A percentile compares a stretch with the other conserved stretches of the same genome.
These are phyloP conservation scores for Tagetes erecta DNA, from an alignment of 129 eudicot species.

Conservation along the genomic window DNA sequence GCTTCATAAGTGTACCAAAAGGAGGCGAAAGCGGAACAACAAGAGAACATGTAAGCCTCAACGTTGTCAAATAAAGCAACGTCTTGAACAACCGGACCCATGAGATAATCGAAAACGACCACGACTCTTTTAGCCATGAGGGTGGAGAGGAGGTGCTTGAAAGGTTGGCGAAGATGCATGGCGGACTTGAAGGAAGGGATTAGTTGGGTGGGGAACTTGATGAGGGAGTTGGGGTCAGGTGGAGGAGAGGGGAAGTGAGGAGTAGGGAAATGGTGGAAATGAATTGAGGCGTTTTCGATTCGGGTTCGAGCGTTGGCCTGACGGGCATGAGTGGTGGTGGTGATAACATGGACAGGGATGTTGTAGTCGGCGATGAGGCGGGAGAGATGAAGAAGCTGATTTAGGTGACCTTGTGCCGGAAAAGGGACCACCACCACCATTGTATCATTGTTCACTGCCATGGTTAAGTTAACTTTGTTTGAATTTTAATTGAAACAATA, in stretches of 20 bases:
- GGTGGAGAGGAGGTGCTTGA: slow-evolving; percentile 23
- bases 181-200: slow-evolving; percentile 39
- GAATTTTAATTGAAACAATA: too few relatives aligned
- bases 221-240: slow-evolving; percentile 38
- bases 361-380: slow-evolving; percentile 46
- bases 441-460: not conserved
- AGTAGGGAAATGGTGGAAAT: slow-evolving; percentile 43
- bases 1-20: slow-evolving; percentile 23
- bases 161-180: slow-evolving; percentile 42
- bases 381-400: slow-evolving; percentile 51
- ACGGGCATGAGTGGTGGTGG: slow-evolving; percentile 42
- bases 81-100: slow-evolving; percentile 50
- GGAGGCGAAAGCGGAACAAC: slow-evolving; percentile 32
- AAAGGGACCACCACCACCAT: slow-evolving; percentile 42
- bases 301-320: slow-evolving; percentile 47
- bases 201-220: slow-evolving; percentile 50
- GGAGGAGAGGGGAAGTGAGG: slow-evolving; percentile 45
- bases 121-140: slow-evolving; percentile 32
- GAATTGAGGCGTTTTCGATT: slow-evolving; percentile 2
- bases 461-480: too few relatives aligned
- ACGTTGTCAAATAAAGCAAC: slow-evolving; percentile 28
- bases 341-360: slow-evolving; percentile 41
- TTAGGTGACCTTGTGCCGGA: slow-evolving; percentile 55
- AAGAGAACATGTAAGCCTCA: slow-evolving; percentile 40
- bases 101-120: slow-evolving; percentile 42